Evolutionary conservation across 176 grass and related monocot species (phyloP).

Genomic region (maize (Zea mays)): Zm-B73-REFERENCE-NAM-5.0 NC_050102.1:21951501-21952000

Average conservation of each 20-base stretch:
- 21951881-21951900: neutral
- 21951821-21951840: neutral
- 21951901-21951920: slow-evolving; percentile 34
- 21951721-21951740: neutral
- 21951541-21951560: slow-evolving; percentile 46
- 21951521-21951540: slow-evolving; percentile 56
- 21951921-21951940: neutral
- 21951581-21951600: slow-evolving; percentile 10
- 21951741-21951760: too few species aligned
- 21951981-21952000: slow-evolving; percentile 64
- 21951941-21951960: slow-evolving; percentile 23
- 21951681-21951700: neutral
- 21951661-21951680: neutral
- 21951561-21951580: neutral
- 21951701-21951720: slow-evolving; percentile 2
- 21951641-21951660: neutral
- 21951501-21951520: slow-evolving; percentile 62
- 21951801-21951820: neutral
- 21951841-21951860: neutral
- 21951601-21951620: slow-evolving; percentile 1
- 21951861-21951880: neutral
- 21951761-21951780: too few species aligned
- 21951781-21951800: too few species aligned
- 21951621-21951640: neutral
- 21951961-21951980: slow-evolving; percentile 29